Evolutionary conservation across 2,329 filamentous ascomycete genomes (phyloP), one percentile per base, ranked within the genome.

Genomic region (Arthrobotrys musiformis): DNA sequence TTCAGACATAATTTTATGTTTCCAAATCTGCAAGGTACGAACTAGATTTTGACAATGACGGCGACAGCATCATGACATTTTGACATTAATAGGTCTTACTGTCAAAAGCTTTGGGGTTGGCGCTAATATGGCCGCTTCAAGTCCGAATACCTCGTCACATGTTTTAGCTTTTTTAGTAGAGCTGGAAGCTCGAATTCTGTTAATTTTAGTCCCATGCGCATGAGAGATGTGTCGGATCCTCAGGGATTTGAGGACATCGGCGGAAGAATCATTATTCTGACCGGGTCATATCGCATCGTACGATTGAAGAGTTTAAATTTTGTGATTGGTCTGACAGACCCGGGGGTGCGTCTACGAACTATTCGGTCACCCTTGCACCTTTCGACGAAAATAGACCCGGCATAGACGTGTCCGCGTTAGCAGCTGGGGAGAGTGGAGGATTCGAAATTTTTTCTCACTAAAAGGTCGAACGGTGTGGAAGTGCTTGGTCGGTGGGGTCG

Each of bases 11-110:
- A 17, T 48, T 54, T 13, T 70, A 11, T n/a, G 67, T 70, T 70
- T 70, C 68, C 24, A 58, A 37, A 33, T 64, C 37, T 72, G 68
- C 54, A 72, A 70, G 68, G 68, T 44, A 72, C 67, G 26, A 44
- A 17, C 19, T 30, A 22, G 17, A 26, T 2, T 52, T 40, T 46
- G 50, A 68, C 35, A 46, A 17, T n/a, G n/a, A n/a, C n/a, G n/a
- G 40, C 40, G 40, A 40, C 35, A 40, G 13, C 24, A 35, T 58
- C 54, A 17, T 11, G 33, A 58, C 9, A 24, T 40, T 22, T 58
- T 11, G 54, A 26, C n/a, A 50, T 35, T 6, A 4, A 15, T 24
- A 26, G 40, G 44, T 4, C 40, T 42, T 19, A 17, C 26, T 63
- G 60, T 35, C 7, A 35, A 30, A 30, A 4, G 30, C 19, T 24